Percentiles rank a stretch among this genome's conserved stretches.
These are phyloP conservation scores for Nissolia schottii DNA, from an alignment of 306 rosid species.

Conservation along the genomic window DNA sequence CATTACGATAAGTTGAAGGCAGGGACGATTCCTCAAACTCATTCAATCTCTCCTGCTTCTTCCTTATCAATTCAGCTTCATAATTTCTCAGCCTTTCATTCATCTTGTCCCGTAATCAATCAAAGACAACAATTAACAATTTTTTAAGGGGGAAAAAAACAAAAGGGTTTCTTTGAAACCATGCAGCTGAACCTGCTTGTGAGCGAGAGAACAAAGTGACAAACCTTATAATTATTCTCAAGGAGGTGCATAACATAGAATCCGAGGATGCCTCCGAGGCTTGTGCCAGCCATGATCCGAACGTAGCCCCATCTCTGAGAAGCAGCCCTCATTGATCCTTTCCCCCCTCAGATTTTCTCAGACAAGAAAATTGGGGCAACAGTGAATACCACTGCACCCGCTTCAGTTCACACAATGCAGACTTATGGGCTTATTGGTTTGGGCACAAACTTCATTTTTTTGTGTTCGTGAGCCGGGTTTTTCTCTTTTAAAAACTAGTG, in stretches of 20 bases:
- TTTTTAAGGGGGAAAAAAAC: not conserved
- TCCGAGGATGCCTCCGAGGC: conserved; percentile 68
- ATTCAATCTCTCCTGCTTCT: conserved; percentile 42
- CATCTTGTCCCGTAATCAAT: conserved; percentile 61
- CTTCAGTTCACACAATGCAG: not conserved
- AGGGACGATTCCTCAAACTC: conserved; percentile 61
- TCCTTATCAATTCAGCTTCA: conserved; percentile 62
- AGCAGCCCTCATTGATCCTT: conserved; percentile 18
- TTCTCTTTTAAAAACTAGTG: no score
- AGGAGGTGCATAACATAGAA: conserved; percentile 85
- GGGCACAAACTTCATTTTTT: not conserved
- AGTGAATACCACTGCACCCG: not conserved
- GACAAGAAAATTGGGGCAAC: not conserved
- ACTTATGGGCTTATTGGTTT: not conserved
- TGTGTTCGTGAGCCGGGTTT: no score
- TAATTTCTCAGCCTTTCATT: conserved; percentile 59
- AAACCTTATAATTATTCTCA: conserved; percentile 73
- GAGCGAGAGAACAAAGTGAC: not conserved
- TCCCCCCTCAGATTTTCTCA: not conserved
- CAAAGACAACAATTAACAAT: not conserved
- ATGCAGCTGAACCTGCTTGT: not conserved
- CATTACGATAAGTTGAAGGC: not conserved
- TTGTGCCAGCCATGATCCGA: conserved; percentile 69
- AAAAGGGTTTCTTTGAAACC: conserved; percentile 10
- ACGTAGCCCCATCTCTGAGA: conserved; percentile 69